These are phyloP conservation scores for Endocarpon pusillum DNA, from an alignment of 495 filamentous ascomycete genomes.

Conservation along the genomic window DNA sequence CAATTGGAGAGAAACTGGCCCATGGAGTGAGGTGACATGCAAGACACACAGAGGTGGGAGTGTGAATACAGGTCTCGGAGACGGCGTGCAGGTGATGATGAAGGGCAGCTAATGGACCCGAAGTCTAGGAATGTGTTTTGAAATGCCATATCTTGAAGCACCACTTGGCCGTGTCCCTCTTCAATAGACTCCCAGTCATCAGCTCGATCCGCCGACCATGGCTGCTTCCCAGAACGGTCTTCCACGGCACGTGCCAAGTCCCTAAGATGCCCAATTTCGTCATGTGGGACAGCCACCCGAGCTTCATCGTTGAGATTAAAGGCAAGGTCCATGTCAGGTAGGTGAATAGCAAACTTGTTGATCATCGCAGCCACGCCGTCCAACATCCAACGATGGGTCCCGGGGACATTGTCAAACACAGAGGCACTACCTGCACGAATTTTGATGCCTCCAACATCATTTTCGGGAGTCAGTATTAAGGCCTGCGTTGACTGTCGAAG, in stretches of 20 bases:
- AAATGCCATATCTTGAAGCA: constrained; percentile 24
- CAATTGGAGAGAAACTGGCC: constrained; percentile 50
- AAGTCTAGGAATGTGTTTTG: constrained; percentile 27
- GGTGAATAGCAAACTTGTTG: constrained; percentile 44
- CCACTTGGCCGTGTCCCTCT: too few species aligned
- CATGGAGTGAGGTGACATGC: constrained; percentile 47
- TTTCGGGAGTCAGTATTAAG: constrained; percentile 28
- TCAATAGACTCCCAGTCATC: constrained; percentile 26
- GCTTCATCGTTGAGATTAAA: constrained; percentile 69
- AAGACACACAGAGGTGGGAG: constrained; percentile 43
- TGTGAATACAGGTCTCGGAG: constrained; percentile 24
- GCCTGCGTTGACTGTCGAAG: constrained; percentile 33
- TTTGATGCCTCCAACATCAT: constrained; percentile 29
- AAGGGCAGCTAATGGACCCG: constrained; percentile 36
- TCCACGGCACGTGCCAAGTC: constrained; percentile 17
- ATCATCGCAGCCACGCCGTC: constrained; percentile 45
- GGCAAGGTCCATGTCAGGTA: constrained; percentile 67
- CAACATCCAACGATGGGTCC: constrained; percentile 39
- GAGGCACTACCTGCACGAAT: constrained; percentile 28
- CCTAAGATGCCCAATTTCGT: constrained; percentile 28
- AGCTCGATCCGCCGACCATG: constrained; percentile 22
- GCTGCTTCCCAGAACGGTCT: constrained; percentile 10
- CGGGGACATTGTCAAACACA: constrained; percentile 28
- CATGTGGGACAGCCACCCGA: constrained; percentile 55
- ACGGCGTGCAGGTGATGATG: constrained; percentile 35